A percentile compares a stretch with the other conserved stretches of the same genome.
These are phyloP conservation scores for Pseudoturritis turrita DNA, from an alignment of 345 rosid species.

Conservation along the genomic window DNA sequence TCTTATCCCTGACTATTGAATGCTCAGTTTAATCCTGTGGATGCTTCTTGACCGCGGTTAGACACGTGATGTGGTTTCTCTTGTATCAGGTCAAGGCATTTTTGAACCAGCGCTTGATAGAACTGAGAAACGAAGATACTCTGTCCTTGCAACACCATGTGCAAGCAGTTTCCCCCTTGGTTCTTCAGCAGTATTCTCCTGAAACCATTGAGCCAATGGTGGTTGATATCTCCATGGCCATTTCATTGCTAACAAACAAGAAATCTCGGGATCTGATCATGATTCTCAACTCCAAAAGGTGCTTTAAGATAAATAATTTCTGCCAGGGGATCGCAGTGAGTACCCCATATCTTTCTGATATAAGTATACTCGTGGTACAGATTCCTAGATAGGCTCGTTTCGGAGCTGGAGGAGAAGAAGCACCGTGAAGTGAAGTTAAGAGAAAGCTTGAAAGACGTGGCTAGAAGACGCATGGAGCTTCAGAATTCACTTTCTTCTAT, in stretches of 20 bases:
- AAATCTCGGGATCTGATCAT: conserved; percentile 81
- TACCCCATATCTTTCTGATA: conserved; percentile 1
- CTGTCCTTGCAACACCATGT: conserved; percentile 88
- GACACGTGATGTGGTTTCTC: conserved; percentile 13
- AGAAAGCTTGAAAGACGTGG: conserved; percentile 78
- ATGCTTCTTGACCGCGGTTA: background rate
- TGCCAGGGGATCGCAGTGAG: background rate
- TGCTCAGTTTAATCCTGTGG: background rate
- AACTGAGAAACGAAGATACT: conserved; percentile 69
- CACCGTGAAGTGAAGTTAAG: conserved; percentile 73
- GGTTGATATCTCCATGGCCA: conserved; percentile 54
- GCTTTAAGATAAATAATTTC: background rate
- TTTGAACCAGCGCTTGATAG: conserved; percentile 68
- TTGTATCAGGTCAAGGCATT: conserved; percentile 76
- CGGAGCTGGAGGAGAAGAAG: conserved; percentile 78
- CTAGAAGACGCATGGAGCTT: conserved; percentile 82
- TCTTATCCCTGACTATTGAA: background rate
- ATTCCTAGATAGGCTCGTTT: conserved; percentile 82
- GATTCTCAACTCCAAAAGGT: conserved; percentile 97
- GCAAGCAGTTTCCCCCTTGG: conserved; percentile 86
- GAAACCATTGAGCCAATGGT: conserved; percentile 75
- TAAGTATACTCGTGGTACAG: conserved; percentile 39
- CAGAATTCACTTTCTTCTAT: conserved; percentile 79
- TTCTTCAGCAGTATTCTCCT: conserved; percentile 79
- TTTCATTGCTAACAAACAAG: conserved; percentile 73